Base-by-base conservation (phyloP, 495 filamentous ascomycete genomes). In the Podospora sp. region DNA sequence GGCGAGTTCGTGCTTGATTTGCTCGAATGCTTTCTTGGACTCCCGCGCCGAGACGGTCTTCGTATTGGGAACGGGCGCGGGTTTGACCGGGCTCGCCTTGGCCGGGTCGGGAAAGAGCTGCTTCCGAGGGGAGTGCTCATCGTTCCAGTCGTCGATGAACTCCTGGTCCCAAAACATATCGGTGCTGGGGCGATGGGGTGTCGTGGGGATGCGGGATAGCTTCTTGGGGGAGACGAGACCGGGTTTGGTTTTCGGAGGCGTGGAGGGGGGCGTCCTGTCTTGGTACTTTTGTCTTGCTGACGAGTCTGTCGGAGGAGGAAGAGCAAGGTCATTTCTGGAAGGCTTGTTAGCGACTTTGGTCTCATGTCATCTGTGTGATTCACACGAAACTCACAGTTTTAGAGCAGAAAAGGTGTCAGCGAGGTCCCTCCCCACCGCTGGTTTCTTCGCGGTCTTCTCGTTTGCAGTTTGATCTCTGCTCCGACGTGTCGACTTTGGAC, bases 151-250 rank as follows among this genome's bases (percentile, higher is more conserved):
- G 76, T 94, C 91, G 67, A 91, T 87, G 14, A 85, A 77, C 27
- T 89, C 89, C 66, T 89, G 85, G 63, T 83, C 85, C 94, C 94
- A 97, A 77, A 97, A 96, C 14, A 86, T 85, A 71, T 95, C 92
- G 26, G 87, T 83, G 61, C 84, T 90, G 52, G 89, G 88, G 53
- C 88, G 85, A 72, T 91, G 85, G 0, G 79, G 76, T 60, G 79
- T 78, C 64, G 62, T 56, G 26, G 80, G 78, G 49, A 83, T 79
- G 5, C 67, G 73, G 0, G 74, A 66, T 0, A 75, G 70, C 60
- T 84, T 84, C 51, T 64, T 77, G 7, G 80, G 80, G 0, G 79
- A 75, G 1, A 75, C 68, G 14, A 81, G 71, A 8, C 73, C 66
- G 6, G 62, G 53, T 52, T 68, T 26, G 49, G 73, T 2, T 69